Evolutionary conservation across 1,284 basidiomycete species (phyloP), one percentile per base, ranked within the genome.

Genomic region (Gomphus bonarii): DNA sequence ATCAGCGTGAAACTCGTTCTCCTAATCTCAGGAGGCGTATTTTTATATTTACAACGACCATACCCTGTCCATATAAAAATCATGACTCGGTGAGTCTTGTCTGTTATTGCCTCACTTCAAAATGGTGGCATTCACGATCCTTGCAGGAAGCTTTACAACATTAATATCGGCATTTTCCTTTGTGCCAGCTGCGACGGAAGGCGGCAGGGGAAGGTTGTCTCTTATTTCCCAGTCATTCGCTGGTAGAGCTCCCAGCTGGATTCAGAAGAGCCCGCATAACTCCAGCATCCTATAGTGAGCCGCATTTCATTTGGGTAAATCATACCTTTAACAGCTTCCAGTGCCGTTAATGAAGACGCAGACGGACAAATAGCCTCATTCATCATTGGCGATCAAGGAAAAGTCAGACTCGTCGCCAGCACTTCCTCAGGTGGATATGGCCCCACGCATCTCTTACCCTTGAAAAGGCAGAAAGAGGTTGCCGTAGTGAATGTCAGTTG

Each of bases 161-260:
- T 81, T 82, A 62, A 73, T 84, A 59, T 79, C 78, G n/a, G 76
- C 79, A 1, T 82, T 82, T 65, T 63, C 79, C 43, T 83, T 83
- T 69, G 22, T 43, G 20, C 55, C 55, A 35, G 55, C 48, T 10
- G 48, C 35, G 20, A 42, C n/a, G 18, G 75, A 78, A 64, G 68
- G 76, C 16, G 69, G 73, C 40, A 69, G 73, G 3, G 73, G 71
- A 6, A 69, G 75, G 11, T 68, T 83, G 46, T 70, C 72, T 4
- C 67, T 82, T 4, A 55, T 73, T 36, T 71, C 69, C 61, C 75
- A 75, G 62, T 79, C 73, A 11, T 71, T 75, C 11, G 77, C 79
- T 1, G 80, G 80, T 3, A 63, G 64, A 0, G 77, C 75, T 63
- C 76, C 78, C 3, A 81, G 79, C 8, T 84, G 82, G 81, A 73